Evolutionary conservation across 345 rosid genomes (phyloP).

Genomic region (Brassica cretica): DNA sequence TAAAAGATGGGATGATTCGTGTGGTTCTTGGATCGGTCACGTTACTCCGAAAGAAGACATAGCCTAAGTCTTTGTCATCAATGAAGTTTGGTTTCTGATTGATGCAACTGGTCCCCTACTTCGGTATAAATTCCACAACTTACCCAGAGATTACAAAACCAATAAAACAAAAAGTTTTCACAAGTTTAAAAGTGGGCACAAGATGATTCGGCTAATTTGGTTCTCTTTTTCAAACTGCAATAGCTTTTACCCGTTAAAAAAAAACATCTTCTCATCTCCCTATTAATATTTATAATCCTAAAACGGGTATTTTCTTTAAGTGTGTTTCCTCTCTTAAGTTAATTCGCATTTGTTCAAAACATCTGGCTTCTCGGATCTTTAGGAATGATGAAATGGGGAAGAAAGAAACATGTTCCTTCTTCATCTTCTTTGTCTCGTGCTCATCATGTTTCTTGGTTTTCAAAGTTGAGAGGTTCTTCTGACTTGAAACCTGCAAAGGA

Average conservation of each 20-base stretch:
- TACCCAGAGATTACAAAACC: slow-evolving; percentile 26
- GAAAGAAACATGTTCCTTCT: slow-evolving; percentile 45
- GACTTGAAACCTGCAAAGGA: slow-evolving; percentile 42
- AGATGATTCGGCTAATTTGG: slow-evolving; percentile 41
- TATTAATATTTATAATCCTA: slow-evolving; percentile 29
- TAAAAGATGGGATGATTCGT: slow-evolving; percentile 30
- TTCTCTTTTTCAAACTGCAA: slow-evolving; percentile 36
- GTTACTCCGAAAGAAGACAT: slow-evolving; percentile 27
- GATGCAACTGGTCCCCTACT: slow-evolving; percentile 39
- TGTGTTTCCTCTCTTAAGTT: not conserved
- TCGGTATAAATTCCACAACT: slow-evolving; percentile 33
- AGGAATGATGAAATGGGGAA: slow-evolving; percentile 67
- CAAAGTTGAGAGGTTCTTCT: slow-evolving; percentile 56
- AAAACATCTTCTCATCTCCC: slow-evolving; percentile 22
- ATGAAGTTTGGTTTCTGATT: slow-evolving; percentile 39
- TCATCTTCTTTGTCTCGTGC: slow-evolving; percentile 53
- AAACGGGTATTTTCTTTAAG: not conserved
- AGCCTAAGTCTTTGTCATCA: slow-evolving; percentile 35
- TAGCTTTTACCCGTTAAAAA: slow-evolving; percentile 34
- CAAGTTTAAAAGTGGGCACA: slow-evolving; percentile 36
- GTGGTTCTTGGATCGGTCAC: slow-evolving; percentile 39
- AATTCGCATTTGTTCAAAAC: not conserved
- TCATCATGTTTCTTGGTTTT: slow-evolving; percentile 57
- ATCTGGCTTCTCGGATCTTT: not conserved
- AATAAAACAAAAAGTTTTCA: slow-evolving; percentile 15